A percentile compares a stretch with the other conserved stretches of the same genome.
Conservation (phyloP, 192 early-diverging fungal genomes). For the Entomortierella parvispora region DNA sequence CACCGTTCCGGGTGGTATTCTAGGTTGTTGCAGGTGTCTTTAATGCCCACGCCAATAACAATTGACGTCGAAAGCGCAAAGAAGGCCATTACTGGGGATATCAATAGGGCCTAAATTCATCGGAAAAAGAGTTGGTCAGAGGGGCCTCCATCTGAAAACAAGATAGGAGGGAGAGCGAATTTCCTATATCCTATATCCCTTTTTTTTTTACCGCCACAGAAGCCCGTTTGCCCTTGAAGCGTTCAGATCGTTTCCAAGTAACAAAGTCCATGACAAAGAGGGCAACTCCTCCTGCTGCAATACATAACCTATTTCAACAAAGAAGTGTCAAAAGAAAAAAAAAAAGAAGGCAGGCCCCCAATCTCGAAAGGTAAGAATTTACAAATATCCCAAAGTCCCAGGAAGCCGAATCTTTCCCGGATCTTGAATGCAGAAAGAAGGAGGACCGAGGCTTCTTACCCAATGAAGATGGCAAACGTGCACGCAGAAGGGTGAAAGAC, state of each 20-base stretch:
- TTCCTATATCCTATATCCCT: too few species aligned
- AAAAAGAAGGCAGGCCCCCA: not conserved
- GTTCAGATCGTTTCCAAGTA: slow-evolving; percentile 44
- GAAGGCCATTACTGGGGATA: slow-evolving; percentile 18
- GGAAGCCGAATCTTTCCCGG: too few species aligned
- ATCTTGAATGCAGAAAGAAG: too few species aligned
- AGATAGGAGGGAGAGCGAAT: not conserved
- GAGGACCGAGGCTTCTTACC: slow-evolving; percentile 9
- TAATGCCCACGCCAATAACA: slow-evolving; percentile 27
- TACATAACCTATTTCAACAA: slow-evolving; percentile 1
- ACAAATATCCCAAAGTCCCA: too few species aligned
- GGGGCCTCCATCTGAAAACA: not conserved
- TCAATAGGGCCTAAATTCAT: slow-evolving; percentile 20
- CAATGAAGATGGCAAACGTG: slow-evolving; percentile 9
- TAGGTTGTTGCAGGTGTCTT: slow-evolving; percentile 10
- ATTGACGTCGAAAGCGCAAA: slow-evolving; percentile 27
- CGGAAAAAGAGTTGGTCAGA: too few species aligned
- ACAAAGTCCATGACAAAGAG: slow-evolving; percentile 35
- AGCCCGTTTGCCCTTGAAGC: slow-evolving; percentile 42
- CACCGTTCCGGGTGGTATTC: too few species aligned
- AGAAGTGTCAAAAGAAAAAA: not conserved
- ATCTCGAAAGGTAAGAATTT: too few species aligned
- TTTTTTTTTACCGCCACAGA: slow-evolving; percentile 32
- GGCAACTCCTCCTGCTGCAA: slow-evolving; percentile 20
- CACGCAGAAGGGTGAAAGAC: slow-evolving; percentile 20